phyloP scores from a whole-genome alignment of 805 yeast genomes.

The Cyberlindnera euphorbiae region DNA sequence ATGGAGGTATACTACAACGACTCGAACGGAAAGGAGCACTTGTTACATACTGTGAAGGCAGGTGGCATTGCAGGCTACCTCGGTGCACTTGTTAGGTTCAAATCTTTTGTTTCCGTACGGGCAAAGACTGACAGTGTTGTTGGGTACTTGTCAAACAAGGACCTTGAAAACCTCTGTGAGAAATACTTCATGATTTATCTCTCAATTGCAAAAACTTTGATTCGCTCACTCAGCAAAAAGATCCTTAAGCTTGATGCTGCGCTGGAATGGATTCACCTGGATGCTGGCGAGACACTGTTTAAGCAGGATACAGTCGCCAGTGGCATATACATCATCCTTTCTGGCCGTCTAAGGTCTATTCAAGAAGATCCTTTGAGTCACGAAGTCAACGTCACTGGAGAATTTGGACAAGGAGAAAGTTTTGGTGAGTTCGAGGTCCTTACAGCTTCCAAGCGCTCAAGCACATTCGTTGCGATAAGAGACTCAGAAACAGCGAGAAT shows the following conservation, averaged over 20 bases:
- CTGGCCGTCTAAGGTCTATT: constrained; percentile 76
- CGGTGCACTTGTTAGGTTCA: constrained; percentile 73
- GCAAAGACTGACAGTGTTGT: constrained; percentile 61
- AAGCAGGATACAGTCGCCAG: constrained; percentile 84
- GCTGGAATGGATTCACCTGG: constrained; percentile 87
- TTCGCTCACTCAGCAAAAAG: constrained; percentile 60
- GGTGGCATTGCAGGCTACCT: constrained; percentile 90
- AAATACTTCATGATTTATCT: constrained; percentile 71
- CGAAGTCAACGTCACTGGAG: constrained; percentile 46
- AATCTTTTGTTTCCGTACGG: constrained; percentile 66
- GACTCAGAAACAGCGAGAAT: constrained; percentile 93
- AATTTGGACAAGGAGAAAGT: constrained; percentile 90
- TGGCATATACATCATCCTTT: constrained; percentile 83
- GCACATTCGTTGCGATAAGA: constrained; percentile 77
- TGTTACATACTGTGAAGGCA: constrained; percentile 53
- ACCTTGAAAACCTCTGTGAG: constrained; percentile 65
- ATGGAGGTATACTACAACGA: constrained; percentile 57
- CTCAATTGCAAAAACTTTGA: constrained; percentile 70
- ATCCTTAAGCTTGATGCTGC: constrained; percentile 82
- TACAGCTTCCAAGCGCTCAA: constrained; percentile 67
- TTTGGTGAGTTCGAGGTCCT: constrained; percentile 94
- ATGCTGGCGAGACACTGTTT: constrained; percentile 79
- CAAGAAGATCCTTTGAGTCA: constrained; percentile 22
- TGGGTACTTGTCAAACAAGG: constrained; percentile 63
- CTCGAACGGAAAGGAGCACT: constrained; percentile 30